phyloP scores from a whole-genome alignment of 768 basidiomycete genomes.

The Fomitopsis serialis region DNA sequence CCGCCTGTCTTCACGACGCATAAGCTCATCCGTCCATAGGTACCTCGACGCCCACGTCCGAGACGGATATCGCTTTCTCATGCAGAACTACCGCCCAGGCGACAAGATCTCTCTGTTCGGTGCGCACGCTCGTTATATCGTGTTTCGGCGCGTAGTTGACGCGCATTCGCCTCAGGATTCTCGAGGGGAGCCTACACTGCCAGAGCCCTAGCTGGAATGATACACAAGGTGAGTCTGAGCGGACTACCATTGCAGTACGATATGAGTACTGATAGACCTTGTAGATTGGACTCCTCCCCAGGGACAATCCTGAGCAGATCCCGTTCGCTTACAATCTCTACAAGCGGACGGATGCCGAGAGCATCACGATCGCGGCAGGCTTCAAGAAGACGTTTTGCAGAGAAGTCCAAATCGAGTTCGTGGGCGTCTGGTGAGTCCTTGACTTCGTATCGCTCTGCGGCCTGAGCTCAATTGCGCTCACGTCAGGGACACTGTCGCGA shows the following conservation, averaged over 20 bases:
- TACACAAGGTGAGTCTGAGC: slow-evolving; percentile 49
- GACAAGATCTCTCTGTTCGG: slow-evolving; percentile 76
- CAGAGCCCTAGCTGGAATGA: slow-evolving; percentile 70
- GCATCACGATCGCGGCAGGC: slow-evolving; percentile 45
- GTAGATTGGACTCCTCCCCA: slow-evolving; percentile 67
- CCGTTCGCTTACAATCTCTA: slow-evolving; percentile 74
- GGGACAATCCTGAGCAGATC: slow-evolving; percentile 63
- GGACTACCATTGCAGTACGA: not conserved
- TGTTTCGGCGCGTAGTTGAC: not conserved
- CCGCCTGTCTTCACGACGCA: not conserved
- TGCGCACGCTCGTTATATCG: slow-evolving; percentile 19
- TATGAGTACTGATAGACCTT: not conserved
- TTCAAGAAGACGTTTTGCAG: slow-evolving; percentile 73
- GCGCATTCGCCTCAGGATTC: slow-evolving; percentile 47
- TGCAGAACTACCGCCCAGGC: slow-evolving; percentile 71
- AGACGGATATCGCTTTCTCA: slow-evolving; percentile 72
- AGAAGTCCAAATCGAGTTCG: slow-evolving; percentile 66
- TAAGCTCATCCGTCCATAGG: slow-evolving; percentile 29
- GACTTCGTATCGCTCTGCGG: not conserved
- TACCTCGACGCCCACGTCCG: slow-evolving; percentile 68
- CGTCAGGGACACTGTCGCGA: slow-evolving; percentile 72
- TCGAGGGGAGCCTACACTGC: slow-evolving; percentile 66
- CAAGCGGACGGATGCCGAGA: slow-evolving; percentile 41
- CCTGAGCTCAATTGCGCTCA: too few species aligned
- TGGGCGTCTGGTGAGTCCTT: slow-evolving; percentile 63